Percentiles rank a stretch among this genome's conserved stretches.
phyloP scores from a whole-genome alignment of 345 rosid species.

The Lepidium sativum region DNA sequence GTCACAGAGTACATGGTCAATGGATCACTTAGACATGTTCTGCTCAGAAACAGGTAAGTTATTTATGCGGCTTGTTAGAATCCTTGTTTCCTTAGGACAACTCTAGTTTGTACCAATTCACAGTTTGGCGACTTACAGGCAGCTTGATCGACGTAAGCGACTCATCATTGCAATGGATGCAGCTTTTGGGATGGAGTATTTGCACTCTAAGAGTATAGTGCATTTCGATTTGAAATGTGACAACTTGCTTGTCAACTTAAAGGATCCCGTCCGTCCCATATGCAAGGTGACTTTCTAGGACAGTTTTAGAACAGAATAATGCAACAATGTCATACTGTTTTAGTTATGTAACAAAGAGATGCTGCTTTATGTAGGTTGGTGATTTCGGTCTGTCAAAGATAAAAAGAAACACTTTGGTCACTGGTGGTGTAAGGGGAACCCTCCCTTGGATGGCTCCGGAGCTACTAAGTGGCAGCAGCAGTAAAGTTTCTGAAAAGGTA shows the following conservation, averaged over 20 bases:
- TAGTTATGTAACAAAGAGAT: neutral
- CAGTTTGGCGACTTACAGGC: slow-evolving; percentile 38
- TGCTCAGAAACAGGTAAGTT: slow-evolving; percentile 78
- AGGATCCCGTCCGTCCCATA: slow-evolving; percentile 89
- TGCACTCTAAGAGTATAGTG: slow-evolving; percentile 92
- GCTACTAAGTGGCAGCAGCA: slow-evolving; percentile 72
- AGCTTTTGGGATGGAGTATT: slow-evolving; percentile 98
- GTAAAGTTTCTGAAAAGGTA: slow-evolving; percentile 86
- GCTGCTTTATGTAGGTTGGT: slow-evolving; percentile 49
- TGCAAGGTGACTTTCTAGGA: slow-evolving; percentile 67
- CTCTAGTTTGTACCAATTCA: neutral
- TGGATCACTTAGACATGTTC: slow-evolving; percentile 95
- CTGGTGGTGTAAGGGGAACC: slow-evolving; percentile 84
- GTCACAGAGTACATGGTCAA: slow-evolving; percentile 98
- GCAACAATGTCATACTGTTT: neutral
- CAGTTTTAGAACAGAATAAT: neutral
- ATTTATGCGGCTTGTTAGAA: neutral
- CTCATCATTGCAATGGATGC: slow-evolving; percentile 99
- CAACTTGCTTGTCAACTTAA: slow-evolving; percentile 94
- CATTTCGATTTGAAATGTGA: slow-evolving; percentile 99
- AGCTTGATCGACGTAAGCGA: slow-evolving; percentile 86
- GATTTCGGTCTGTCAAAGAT: slow-evolving; percentile 88
- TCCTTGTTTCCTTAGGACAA: neutral
- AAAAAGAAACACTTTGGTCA: slow-evolving; percentile 72
- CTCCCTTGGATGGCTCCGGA: slow-evolving; percentile 96